These are phyloP conservation scores for Cladosporium austrohemisphaericum DNA, from an alignment of 2,329 filamentous ascomycete genomes.

Conservation along the genomic window DNA sequence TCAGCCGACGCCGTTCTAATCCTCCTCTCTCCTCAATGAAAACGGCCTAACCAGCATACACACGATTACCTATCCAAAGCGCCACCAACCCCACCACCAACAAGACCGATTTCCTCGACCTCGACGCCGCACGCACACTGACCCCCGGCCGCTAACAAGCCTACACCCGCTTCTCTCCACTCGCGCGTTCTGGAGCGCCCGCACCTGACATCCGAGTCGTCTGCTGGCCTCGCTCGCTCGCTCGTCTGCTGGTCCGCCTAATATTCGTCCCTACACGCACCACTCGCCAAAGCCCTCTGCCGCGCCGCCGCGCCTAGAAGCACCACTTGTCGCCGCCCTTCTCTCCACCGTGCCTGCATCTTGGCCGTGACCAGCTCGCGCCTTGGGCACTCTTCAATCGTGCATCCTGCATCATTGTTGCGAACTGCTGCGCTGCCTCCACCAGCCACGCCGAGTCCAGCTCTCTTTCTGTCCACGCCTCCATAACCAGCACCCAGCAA, in stretches of 20 bases:
- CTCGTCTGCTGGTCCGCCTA: conserved; percentile 1
- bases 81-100: too few species aligned
- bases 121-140: too few species aligned
- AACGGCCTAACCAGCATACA: too few species aligned
- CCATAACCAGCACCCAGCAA: neutral
- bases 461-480: neutral
- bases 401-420: conserved; percentile 1
- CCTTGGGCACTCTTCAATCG: conserved; percentile 1
- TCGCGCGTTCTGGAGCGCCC: conserved; percentile 5
- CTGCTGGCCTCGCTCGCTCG: neutral
- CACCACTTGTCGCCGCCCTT: neutral
- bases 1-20: too few species aligned
- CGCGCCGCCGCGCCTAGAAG: conserved; percentile 4
- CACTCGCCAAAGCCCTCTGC: neutral
- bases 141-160: too few species aligned
- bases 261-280: neutral
- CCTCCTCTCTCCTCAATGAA: too few species aligned
- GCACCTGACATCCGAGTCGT: conserved; percentile 8
- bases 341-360: conserved; percentile 5
- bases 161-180: too few species aligned
- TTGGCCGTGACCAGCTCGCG: neutral
- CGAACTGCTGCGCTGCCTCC: neutral
- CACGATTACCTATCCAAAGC: too few species aligned
- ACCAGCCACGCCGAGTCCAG: neutral
- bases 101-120: too few species aligned